Percentiles rank a stretch among this genome's conserved stretches.
These are phyloP conservation scores for Colletotrichum zoysiae DNA, from an alignment of 2,329 filamentous ascomycete species.

Conservation along the genomic window DNA sequence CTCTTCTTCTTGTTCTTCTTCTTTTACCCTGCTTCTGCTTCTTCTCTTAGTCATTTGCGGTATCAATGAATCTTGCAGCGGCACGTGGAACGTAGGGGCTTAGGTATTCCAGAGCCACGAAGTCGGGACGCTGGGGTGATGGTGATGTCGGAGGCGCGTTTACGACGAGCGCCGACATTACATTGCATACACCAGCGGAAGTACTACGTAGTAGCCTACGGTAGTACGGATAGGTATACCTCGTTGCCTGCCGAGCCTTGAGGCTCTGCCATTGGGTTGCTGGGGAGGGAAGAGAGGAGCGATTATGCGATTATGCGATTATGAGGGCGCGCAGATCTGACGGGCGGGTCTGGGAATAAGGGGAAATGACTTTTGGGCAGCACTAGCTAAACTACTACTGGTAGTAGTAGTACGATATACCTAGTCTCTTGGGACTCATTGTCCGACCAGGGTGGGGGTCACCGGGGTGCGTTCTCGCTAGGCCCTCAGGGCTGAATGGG, in stretches of 20 bases:
- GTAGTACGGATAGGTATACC: no score
- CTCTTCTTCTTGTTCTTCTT: no score
- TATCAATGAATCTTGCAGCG: not conserved
- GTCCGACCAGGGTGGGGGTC: not conserved
- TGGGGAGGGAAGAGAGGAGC: not conserved
- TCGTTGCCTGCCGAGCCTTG: not conserved
- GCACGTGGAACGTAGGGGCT: not conserved
- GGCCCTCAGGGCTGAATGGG: constrained; percentile 30
- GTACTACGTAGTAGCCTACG: no score
- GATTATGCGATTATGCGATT: not conserved
- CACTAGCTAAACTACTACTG: not conserved
- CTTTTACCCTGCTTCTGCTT: no score
- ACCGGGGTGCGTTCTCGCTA: not conserved
- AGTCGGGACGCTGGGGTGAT: not conserved
- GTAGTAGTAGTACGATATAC: no score
- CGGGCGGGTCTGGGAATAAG: constrained; percentile 39
- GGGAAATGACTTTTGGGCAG: constrained; percentile 35
- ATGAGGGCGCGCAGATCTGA: not conserved
- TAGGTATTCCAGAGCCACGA: not conserved
- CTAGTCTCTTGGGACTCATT: constrained; percentile 7
- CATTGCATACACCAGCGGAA: not conserved
- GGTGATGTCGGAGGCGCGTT: constrained; percentile 21
- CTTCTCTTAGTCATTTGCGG: not conserved
- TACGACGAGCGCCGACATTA: constrained; percentile 18
- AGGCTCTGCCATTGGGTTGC: constrained; percentile 19